Conservation (phyloP, 2,329 filamentous ascomycete species). For the Aspergillus brunneoviolaceus region DNA sequence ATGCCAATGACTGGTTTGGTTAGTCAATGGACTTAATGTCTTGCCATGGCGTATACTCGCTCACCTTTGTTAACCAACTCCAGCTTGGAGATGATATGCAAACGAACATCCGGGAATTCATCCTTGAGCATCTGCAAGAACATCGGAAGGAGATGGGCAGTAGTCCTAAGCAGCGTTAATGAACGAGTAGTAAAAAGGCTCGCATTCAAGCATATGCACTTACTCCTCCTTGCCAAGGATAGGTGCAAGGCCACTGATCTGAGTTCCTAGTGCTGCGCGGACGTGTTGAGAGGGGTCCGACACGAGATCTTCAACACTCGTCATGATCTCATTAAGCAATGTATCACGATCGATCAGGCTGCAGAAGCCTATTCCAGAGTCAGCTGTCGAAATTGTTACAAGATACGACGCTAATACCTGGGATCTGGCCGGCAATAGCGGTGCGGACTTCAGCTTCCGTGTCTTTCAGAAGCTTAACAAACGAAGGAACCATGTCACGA, state of each 20-base stretch:
- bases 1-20: constrained; percentile 79
- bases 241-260: constrained; percentile 94
- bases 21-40: not conserved
- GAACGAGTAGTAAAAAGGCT: constrained; percentile 6
- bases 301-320: constrained; percentile 91
- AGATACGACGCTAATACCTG: constrained; percentile 52
- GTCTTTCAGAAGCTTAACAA: constrained; percentile 96
- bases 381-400: constrained; percentile 16
- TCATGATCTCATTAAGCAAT: constrained; percentile 94
- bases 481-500: constrained; percentile 90
- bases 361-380: constrained; percentile 71
- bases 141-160: constrained; percentile 95
- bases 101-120: constrained; percentile 94
- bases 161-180: constrained; percentile 64
- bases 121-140: constrained; percentile 99
- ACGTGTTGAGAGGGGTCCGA: constrained; percentile 97
- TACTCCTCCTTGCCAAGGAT: constrained; percentile 98
- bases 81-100: constrained; percentile 99
- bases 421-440: constrained; percentile 95
- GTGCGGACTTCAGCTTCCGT: constrained; percentile 97
- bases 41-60: constrained; percentile 14
- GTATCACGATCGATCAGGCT: constrained; percentile 80
- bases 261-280: constrained; percentile 87
- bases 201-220: constrained; percentile 33
- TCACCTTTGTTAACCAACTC: constrained; percentile 94